These are phyloP conservation scores for Withania somnifera DNA, from an alignment of 305 asterid genomes.

Conservation along the genomic window DNA sequence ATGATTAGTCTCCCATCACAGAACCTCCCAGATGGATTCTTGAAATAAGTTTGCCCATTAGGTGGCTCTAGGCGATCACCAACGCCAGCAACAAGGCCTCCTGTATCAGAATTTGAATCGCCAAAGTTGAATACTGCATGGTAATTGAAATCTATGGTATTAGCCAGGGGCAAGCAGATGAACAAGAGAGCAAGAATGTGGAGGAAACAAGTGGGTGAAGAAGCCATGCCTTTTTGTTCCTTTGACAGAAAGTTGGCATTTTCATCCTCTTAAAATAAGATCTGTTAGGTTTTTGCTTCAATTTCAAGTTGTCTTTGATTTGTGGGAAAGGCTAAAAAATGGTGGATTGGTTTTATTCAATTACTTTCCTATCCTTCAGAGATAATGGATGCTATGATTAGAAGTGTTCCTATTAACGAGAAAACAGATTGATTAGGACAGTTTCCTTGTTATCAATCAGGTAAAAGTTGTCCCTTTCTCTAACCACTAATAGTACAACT, in stretches of 20 bases:
- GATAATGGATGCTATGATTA: constrained; percentile 2
- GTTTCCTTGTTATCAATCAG: not conserved
- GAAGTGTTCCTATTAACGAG: not conserved
- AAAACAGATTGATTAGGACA: not conserved
- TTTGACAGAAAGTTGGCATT: not conserved
- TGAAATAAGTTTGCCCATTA: constrained; percentile 67
- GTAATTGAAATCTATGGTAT: constrained; percentile 58
- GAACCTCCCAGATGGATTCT: constrained; percentile 80
- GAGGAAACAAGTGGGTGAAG: constrained; percentile 1
- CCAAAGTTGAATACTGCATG: constrained; percentile 98
- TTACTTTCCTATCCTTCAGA: constrained; percentile 6
- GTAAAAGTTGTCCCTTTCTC: not conserved
- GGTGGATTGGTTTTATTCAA: constrained; percentile 5
- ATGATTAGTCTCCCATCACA: constrained; percentile 71
- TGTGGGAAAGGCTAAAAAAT: constrained; percentile 14
- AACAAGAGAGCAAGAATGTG: constrained; percentile 11
- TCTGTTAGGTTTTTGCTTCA: constrained; percentile 17
- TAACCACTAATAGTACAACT: not conserved
- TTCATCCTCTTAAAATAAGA: not conserved
- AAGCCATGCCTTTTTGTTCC: constrained; percentile 15
- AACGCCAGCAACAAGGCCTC: constrained; percentile 60
- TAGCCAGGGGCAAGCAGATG: constrained; percentile 18
- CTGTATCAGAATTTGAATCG: constrained; percentile 93
- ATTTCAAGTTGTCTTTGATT: constrained; percentile 29
- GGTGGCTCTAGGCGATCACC: constrained; percentile 60